A percentile compares a stretch with the other conserved stretches of the same genome.
These are phyloP conservation scores for Candida anglica DNA, from an alignment of 805 yeast genomes.

Conservation along the genomic window DNA sequence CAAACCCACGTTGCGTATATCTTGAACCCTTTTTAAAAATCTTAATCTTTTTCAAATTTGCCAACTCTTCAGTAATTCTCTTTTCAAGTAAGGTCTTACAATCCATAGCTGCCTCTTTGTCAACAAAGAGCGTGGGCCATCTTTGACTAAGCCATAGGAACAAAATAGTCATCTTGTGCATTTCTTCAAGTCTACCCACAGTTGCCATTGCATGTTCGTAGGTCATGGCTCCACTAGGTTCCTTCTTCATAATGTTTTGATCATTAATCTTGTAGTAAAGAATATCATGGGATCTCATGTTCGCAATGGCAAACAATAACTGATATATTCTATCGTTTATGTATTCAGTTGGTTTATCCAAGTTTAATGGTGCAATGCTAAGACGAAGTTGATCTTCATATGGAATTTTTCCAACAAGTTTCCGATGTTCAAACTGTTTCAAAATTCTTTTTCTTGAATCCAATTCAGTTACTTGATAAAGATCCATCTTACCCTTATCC, in stretches of 20 bases:
- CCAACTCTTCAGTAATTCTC: conserved; percentile 48
- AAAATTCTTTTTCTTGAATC: conserved; percentile 36
- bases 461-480: conserved; percentile 35
- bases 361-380: conserved; percentile 58
- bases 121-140: conserved; percentile 78
- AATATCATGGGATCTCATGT: conserved; percentile 49
- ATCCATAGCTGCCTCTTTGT: conserved; percentile 68
- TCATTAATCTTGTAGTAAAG: conserved; percentile 45
- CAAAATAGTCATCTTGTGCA: conserved; percentile 63
- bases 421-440: conserved; percentile 36
- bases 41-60: conserved; percentile 19
- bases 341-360: conserved; percentile 36
- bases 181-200: conserved; percentile 47
- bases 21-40: too few relatives aligned
- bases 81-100: conserved; percentile 67
- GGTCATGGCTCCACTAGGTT: conserved; percentile 15
- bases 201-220: conserved; percentile 16
- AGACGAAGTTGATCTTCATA: conserved; percentile 56
- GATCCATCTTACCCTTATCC: conserved; percentile 6
- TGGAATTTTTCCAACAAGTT: conserved; percentile 23
- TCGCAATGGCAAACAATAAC: too few relatives aligned
- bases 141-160: conserved; percentile 86
- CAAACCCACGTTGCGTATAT: too few relatives aligned
- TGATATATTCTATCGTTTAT: too few relatives aligned
- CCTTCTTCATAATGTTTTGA: conserved; percentile 15